These are phyloP conservation scores for Histomonas meleagridis DNA, from an alignment of 208 protist genomes.

Conservation along the genomic window DNA sequence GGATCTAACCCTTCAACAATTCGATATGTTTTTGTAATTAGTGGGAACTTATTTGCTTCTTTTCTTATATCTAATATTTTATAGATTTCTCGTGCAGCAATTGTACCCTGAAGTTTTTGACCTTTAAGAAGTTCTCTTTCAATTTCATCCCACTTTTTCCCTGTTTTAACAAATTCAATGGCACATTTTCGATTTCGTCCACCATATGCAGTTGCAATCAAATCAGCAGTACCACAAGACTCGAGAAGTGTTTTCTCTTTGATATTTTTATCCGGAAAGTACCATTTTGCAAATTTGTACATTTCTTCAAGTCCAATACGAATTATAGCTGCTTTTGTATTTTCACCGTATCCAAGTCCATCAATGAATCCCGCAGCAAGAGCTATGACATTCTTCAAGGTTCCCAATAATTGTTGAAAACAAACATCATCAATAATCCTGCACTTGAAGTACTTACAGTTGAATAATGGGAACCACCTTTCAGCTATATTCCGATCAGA, in stretches of 20 bases:
- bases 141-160: conserved; percentile 48
- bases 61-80: not conserved
- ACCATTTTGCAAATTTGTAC: not conserved
- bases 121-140: conserved; percentile 56
- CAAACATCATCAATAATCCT: conserved; percentile 30
- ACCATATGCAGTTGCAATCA: conserved; percentile 53
- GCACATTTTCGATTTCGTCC: conserved; percentile 55
- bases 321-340: conserved; percentile 50
- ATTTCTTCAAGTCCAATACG: conserved; percentile 44
- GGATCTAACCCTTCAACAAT: not conserved
- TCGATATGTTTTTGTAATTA: not conserved
- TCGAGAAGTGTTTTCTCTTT: conserved; percentile 44
- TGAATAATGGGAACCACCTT: not conserved
- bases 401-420: conserved; percentile 4
- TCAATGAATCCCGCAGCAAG: conserved; percentile 45
- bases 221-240: conserved; percentile 45
- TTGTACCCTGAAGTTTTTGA: conserved; percentile 58
- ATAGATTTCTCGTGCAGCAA: conserved; percentile 55
- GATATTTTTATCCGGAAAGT: not conserved
- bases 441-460: not conserved
- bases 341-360: conserved; percentile 42
- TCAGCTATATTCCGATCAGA: conserved; percentile 34
- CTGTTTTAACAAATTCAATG: conserved; percentile 49
- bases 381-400: conserved; percentile 50
- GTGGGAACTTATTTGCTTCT: not conserved